These are phyloP conservation scores for Persicaria maculosa DNA, from an alignment of 148 eudicot genomes.

Conservation along the genomic window DNA sequence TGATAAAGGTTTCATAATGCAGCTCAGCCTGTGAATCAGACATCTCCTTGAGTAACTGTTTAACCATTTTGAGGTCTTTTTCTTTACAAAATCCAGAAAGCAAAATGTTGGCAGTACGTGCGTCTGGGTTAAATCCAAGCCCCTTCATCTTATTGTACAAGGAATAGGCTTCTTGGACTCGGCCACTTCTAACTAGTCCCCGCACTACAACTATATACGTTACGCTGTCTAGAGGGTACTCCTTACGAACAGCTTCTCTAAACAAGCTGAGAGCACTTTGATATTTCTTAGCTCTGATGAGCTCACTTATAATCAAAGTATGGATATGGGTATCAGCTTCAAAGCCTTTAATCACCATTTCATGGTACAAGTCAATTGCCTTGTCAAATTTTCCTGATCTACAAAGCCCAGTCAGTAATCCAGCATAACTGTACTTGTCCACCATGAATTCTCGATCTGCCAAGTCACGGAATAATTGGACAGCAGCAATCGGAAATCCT, in stretches of 20 bases:
- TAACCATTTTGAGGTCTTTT: constrained; percentile 26
- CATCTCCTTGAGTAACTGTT: constrained; percentile 34
- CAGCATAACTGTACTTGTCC: constrained; percentile 45
- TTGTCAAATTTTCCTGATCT: constrained; percentile 21
- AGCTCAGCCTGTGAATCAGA: constrained; percentile 23
- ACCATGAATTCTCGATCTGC: constrained; percentile 28
- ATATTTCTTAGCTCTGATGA: constrained; percentile 28
- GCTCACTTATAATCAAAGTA: constrained; percentile 30
- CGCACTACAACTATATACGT: constrained; percentile 33
- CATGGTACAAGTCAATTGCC: constrained; percentile 38
- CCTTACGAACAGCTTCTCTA: constrained; percentile 22
- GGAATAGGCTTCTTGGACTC: constrained; percentile 29
- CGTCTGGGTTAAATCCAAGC: constrained; percentile 30
- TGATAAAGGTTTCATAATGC: constrained; percentile 15
- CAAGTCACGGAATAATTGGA: constrained; percentile 40
- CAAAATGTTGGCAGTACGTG: constrained; percentile 26
- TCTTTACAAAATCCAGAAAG: constrained; percentile 34
- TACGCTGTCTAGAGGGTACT: constrained; percentile 37
- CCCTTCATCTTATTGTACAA: constrained; percentile 43
- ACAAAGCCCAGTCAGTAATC: constrained; percentile 35
- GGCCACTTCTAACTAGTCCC: constrained; percentile 34
- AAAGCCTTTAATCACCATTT: constrained; percentile 20
- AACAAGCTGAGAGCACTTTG: constrained; percentile 31
- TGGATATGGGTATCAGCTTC: constrained; percentile 38
- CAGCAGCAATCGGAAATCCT: constrained; percentile 35